Percentiles rank a stretch among this genome's conserved stretches.
These are phyloP conservation scores for Fragaria vesca DNA, from an alignment of 306 rosid species.

Conservation along the genomic window DNA sequence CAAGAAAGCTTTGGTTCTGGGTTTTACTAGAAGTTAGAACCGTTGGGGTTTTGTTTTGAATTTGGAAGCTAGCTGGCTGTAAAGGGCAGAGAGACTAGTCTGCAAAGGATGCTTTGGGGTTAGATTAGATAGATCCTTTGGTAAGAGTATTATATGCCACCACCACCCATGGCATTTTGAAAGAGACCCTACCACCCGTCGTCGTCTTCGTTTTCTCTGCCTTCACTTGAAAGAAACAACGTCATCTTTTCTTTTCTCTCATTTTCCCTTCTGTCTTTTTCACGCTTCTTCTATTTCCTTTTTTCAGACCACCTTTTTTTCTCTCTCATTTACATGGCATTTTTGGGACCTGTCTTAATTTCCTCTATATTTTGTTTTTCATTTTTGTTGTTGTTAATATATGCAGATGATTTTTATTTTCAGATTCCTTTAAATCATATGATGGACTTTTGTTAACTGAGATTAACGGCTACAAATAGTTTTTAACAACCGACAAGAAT, in stretches of 20 bases:
- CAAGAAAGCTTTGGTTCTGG: background rate
- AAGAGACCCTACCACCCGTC: conserved; percentile 35
- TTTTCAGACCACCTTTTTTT: conserved; percentile 17
- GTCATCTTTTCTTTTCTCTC: conserved; percentile 22
- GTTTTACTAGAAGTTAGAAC: conserved; percentile 31
- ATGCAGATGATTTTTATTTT: no score
- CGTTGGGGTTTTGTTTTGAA: conserved; percentile 8
- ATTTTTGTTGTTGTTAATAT: no score
- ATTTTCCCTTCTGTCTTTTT: conserved; percentile 13
- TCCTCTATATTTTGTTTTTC: background rate
- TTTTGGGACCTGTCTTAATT: conserved; percentile 1
- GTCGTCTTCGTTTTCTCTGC: conserved; percentile 21
- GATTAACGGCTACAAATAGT: no score
- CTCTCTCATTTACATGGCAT: conserved; percentile 24
- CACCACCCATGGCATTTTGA: conserved; percentile 35
- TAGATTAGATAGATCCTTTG: conserved; percentile 22
- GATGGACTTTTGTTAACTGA: no score
- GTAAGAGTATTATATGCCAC: conserved; percentile 17
- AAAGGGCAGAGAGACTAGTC: background rate
- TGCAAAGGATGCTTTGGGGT: conserved; percentile 20
- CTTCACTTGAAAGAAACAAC: conserved; percentile 46
- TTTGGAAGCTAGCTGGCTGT: background rate
- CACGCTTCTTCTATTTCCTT: conserved; percentile 21
- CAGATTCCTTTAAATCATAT: no score
- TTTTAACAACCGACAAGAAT: no score